These are phyloP conservation scores for Potentilla sterilis DNA, from an alignment of 306 rosid species.

Conservation along the genomic window DNA sequence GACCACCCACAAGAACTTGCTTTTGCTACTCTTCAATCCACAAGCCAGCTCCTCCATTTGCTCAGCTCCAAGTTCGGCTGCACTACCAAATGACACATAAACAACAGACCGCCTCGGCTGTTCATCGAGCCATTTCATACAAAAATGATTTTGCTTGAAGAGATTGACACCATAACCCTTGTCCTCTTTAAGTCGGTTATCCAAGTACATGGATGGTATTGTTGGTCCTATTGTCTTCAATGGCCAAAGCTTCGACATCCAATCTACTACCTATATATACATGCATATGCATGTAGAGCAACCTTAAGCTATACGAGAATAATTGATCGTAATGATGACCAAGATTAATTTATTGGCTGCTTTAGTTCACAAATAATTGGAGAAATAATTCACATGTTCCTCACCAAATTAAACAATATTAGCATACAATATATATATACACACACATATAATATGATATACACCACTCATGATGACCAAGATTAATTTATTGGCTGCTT, in stretches of 20 bases:
- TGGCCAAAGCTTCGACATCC: slow-evolving; percentile 18
- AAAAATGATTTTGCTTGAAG: neutral
- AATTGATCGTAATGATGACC: neutral
- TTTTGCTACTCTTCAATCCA: slow-evolving; percentile 14
- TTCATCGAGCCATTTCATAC: slow-evolving; percentile 28
- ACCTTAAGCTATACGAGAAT: neutral
- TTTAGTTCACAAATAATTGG: no score
- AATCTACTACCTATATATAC: slow-evolving; percentile 3
- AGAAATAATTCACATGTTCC: no score
- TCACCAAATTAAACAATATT: no score
- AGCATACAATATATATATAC: no score
- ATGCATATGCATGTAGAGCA: neutral
- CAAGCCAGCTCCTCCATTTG: slow-evolving; percentile 30
- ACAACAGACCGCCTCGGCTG: slow-evolving; percentile 10
- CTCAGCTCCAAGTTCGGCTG: slow-evolving; percentile 15
- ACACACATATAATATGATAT: no score
- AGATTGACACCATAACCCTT: slow-evolving; percentile 21
- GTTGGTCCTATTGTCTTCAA: slow-evolving; percentile 30
- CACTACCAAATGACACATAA: slow-evolving; percentile 37
- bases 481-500: no score
- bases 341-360: neutral
- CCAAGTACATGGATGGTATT: slow-evolving; percentile 25
- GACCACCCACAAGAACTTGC: slow-evolving; percentile 38
- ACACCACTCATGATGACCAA: no score
- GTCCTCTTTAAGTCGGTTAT: slow-evolving; percentile 18